These are phyloP conservation scores for Spergularia azorica DNA, from an alignment of 179 eudicot genomes.

Conservation along the genomic window DNA sequence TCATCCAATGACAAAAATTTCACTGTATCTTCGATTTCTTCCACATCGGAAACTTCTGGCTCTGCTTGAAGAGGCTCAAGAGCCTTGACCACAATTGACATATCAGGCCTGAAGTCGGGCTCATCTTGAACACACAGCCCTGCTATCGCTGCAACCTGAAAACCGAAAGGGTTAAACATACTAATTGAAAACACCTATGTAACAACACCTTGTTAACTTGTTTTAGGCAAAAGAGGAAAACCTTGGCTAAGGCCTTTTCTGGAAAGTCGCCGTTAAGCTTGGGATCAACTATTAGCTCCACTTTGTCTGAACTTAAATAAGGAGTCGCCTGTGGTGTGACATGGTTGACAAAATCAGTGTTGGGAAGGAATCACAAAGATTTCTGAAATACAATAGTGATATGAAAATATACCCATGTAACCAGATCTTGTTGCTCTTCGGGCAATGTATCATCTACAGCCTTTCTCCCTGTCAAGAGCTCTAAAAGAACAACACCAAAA, in stretches of 20 bases:
- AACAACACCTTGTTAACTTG: too few species aligned
- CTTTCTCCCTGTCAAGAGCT: constrained; percentile 85
- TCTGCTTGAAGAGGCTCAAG: constrained; percentile 63
- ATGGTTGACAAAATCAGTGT: not conserved
- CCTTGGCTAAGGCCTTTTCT: constrained; percentile 73
- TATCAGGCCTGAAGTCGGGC: constrained; percentile 89
- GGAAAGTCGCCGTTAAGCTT: constrained; percentile 63
- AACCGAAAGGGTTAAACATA: not conserved
- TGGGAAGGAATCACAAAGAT: not conserved
- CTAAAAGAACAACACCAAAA: constrained; percentile 83
- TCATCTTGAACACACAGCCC: constrained; percentile 95
- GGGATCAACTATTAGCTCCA: constrained; percentile 74
- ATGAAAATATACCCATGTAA: constrained; percentile 62
- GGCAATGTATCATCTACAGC: constrained; percentile 91
- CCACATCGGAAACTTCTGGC: constrained; percentile 44
- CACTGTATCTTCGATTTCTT: constrained; percentile 43
- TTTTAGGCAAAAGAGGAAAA: constrained; percentile 16
- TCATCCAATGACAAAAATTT: constrained; percentile 54
- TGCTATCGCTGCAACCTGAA: constrained; percentile 95
- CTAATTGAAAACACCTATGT: too few species aligned
- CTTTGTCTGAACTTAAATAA: constrained; percentile 69
- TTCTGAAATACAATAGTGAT: not conserved
- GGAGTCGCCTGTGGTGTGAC: constrained; percentile 62
- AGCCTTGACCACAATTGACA: constrained; percentile 92
- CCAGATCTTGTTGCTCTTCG: constrained; percentile 84